Conservation (phyloP, 179 eudicot species). For the Beta corolliflora region DNA sequence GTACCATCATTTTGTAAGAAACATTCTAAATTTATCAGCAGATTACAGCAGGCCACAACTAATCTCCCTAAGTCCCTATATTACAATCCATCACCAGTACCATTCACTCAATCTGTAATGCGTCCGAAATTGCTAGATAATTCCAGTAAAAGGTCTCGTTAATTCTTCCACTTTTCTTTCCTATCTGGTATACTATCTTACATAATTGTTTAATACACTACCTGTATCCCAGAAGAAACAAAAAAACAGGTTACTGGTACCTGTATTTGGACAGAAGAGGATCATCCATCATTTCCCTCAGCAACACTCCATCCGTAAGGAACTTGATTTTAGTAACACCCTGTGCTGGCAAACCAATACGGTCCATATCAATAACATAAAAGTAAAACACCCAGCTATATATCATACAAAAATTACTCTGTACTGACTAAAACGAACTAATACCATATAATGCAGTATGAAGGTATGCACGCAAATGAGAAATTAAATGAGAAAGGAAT, state of each 20-base stretch:
- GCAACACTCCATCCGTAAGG: constrained; percentile 94
- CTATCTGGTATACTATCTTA: not conserved
- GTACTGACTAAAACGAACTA: not conserved
- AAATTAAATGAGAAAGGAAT: not conserved
- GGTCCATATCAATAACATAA: constrained; percentile 27
- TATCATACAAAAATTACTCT: constrained; percentile 3
- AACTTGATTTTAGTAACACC: constrained; percentile 84
- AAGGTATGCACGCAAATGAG: not conserved
- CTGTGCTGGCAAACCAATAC: constrained; percentile 59
- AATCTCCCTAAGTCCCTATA: not conserved
- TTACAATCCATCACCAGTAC: not conserved
- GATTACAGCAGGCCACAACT: not conserved
- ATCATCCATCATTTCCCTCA: constrained; percentile 99
- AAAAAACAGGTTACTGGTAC: constrained; percentile 30
- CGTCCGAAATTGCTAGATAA: not conserved
- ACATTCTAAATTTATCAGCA: not conserved
- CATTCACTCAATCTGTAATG: not conserved
- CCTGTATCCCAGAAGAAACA: constrained; percentile 49
- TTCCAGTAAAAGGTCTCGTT: not conserved
- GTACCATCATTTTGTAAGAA: not conserved
- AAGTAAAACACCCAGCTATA: constrained; percentile 19
- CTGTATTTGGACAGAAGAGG: constrained; percentile 92
- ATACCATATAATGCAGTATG: not conserved
- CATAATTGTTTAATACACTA: constrained; percentile 25
- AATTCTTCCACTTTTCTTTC: not conserved